Evolutionary conservation across 2,329 filamentous ascomycete species (phyloP).

Genomic region (Nigrospora oryzae): DNA sequence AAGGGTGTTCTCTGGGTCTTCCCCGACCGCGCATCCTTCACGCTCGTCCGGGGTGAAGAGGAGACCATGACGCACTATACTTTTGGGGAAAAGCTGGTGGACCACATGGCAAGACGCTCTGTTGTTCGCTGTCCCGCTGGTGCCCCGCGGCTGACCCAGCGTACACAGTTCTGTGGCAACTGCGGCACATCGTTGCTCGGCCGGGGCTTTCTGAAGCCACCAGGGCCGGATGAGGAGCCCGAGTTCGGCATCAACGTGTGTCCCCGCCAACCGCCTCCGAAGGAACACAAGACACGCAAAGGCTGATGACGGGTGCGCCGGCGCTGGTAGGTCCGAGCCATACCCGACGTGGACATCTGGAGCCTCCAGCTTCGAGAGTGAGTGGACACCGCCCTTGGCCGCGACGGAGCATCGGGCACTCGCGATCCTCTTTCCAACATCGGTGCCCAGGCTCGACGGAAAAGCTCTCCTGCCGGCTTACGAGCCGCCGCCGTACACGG

Average conservation of each 20-base stretch:
- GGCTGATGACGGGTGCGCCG: neutral
- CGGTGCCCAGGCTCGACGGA: constrained; percentile 27
- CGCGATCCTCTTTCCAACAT: neutral
- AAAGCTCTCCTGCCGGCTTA: constrained; percentile 21
- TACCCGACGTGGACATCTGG: constrained; percentile 36
- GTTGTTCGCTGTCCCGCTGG: neutral
- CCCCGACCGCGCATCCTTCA: constrained; percentile 22
- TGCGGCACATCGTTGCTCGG: constrained; percentile 37
- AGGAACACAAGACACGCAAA: neutral
- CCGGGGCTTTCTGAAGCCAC: constrained; percentile 9
- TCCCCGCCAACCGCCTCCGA: neutral
- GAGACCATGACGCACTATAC: constrained; percentile 32
- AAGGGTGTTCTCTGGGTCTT: constrained; percentile 33
- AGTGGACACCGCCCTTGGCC: constrained; percentile 5
- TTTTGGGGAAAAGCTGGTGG: constrained; percentile 27
- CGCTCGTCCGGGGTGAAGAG: constrained; percentile 36
- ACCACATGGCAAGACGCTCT: constrained; percentile 29
- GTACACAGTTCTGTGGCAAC: constrained; percentile 34
- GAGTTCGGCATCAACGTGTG: constrained; percentile 33
- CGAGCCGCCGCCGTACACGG: constrained; percentile 26
- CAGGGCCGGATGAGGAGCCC: constrained; percentile 16
- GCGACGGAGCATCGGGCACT: neutral
- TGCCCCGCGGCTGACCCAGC: neutral
- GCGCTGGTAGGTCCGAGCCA: constrained; percentile 25
- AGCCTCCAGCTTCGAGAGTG: constrained; percentile 26